phyloP scores from a whole-genome alignment of 805 yeast genomes.

The Cyberlindnera mississippiensis region DNA sequence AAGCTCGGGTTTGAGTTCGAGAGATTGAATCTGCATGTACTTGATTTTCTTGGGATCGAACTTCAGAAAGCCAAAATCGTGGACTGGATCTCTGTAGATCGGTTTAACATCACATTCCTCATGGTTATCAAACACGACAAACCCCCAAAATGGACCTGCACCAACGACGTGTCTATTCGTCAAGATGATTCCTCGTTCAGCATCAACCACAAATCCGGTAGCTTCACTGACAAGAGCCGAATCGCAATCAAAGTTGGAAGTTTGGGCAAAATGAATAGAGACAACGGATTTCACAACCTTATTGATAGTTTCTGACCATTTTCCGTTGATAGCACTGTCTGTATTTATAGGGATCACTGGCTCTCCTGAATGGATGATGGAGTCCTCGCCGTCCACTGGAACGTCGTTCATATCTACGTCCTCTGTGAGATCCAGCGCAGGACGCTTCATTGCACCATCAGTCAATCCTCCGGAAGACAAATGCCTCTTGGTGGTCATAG shows the following conservation, averaged over 20 bases:
- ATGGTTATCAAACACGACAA: conserved; percentile 89
- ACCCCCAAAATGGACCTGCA: conserved; percentile 90
- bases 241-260: conserved; percentile 85
- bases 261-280: conserved; percentile 83
- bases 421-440: no score
- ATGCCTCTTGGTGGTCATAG: no score
- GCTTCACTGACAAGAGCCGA: conserved; percentile 79
- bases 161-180: conserved; percentile 96
- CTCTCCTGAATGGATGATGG: no score
- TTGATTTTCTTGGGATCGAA: conserved; percentile 70
- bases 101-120: conserved; percentile 88
- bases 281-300: conserved; percentile 83
- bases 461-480: no score
- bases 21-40: conserved; percentile 65
- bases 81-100: conserved; percentile 89
- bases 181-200: conserved; percentile 73
- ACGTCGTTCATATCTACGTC: no score
- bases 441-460: no score
- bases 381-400: no score
- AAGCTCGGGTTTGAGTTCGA: conserved; percentile 70
- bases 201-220: conserved; percentile 93
- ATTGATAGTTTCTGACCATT: conserved; percentile 81
- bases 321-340: conserved; percentile 21
- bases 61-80: conserved; percentile 86
- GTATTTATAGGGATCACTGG: neutral